Conservation (phyloP, 805 yeast species). For the Suhomyces xylopsoci region DNA sequence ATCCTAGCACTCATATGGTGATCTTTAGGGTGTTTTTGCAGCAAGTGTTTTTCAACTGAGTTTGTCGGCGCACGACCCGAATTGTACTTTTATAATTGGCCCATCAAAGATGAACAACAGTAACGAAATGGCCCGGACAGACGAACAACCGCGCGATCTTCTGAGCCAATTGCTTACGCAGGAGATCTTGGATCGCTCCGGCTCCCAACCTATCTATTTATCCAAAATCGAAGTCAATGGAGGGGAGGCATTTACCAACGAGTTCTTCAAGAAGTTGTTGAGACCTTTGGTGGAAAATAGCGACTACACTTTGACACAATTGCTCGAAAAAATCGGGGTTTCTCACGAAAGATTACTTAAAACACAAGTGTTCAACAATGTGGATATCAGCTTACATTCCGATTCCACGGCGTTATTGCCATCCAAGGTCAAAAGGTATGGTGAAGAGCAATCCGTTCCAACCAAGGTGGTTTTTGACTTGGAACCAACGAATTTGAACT, state of each 20-base stretch:
- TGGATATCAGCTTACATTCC: constrained; percentile 39
- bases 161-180: constrained; percentile 18
- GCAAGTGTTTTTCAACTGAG: neutral
- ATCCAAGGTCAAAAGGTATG: constrained; percentile 22
- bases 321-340: constrained; percentile 30
- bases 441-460: constrained; percentile 40
- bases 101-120: neutral
- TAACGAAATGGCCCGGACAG: neutral
- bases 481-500: constrained; percentile 34
- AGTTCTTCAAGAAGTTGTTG: constrained; percentile 46
- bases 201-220: constrained; percentile 35
- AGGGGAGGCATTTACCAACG: constrained; percentile 43
- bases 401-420: constrained; percentile 33
- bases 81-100: neutral
- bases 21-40: neutral
- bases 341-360: constrained; percentile 35
- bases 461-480: constrained; percentile 45
- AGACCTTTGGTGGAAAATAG: constrained; percentile 39
- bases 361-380: constrained; percentile 45
- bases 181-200: constrained; percentile 28
- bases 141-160: constrained; percentile 4
- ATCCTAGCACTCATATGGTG: no score
- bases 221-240: constrained; percentile 39
- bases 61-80: neutral
- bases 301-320: constrained; percentile 42